A percentile compares a stretch with the other conserved stretches of the same genome.
Conservation (phyloP, 768 basidiomycete species). For the Mrakia blollopis region DNA sequence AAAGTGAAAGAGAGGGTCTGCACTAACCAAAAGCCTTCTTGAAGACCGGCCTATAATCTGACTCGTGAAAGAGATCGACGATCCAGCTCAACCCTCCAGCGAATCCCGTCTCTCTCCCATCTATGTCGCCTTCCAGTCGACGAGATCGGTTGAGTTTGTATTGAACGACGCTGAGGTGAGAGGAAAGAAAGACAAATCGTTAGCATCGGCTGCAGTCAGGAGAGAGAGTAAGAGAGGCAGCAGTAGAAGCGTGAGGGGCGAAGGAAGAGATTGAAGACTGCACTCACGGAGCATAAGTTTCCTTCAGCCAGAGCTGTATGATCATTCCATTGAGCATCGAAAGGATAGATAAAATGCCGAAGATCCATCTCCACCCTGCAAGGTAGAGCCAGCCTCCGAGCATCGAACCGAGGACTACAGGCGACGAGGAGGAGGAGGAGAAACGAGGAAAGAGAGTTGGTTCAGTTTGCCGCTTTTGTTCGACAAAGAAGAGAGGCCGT, state of each 20-base stretch:
- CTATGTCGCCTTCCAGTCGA: too few relatives aligned
- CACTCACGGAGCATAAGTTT: constrained; percentile 2
- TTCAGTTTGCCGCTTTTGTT: too few relatives aligned
- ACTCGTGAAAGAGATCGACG: background rate
- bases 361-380: constrained; percentile 16
- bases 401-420: constrained; percentile 8
- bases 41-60: constrained; percentile 11
- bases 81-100: constrained; percentile 14
- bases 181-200: too few relatives aligned
- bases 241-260: too few relatives aligned
- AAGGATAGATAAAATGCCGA: constrained; percentile 10
- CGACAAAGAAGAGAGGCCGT: too few relatives aligned
- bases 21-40: constrained; percentile 20
- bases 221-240: too few relatives aligned
- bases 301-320: background rate
- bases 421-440: background rate
- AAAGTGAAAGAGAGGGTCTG: background rate
- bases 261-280: too few relatives aligned
- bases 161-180: background rate
- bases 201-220: too few relatives aligned
- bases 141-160: constrained; percentile 10
- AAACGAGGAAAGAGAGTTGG: background rate
- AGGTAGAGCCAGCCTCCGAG: constrained; percentile 22
- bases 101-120: too few relatives aligned
- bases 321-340: background rate